Evolutionary conservation across 805 yeast species (phyloP), one percentile per base, ranked within the genome.

Genomic region (Wickerhamiella dianesei): DNA sequence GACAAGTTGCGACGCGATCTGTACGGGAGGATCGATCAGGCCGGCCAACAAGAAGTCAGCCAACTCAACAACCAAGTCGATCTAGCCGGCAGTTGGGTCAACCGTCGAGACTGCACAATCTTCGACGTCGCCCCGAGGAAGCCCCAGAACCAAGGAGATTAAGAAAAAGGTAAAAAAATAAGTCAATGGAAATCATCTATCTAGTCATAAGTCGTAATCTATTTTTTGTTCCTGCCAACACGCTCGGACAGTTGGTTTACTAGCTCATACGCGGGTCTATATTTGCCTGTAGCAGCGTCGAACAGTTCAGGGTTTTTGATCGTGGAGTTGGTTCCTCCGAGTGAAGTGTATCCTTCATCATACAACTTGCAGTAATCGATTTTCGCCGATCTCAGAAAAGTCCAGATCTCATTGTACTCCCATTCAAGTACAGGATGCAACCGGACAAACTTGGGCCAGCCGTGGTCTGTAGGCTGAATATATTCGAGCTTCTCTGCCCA

Each of bases 391-490:
- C 77, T 64, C 44, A 89, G 63, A 58, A 89, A 88, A 40, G 55
- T 61, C 98, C 98, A 92, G 2, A 92, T 71, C 48, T 87, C 84
- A 18, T 74, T 72, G 54, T 84, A 82, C 37, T 74, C 75, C 97
- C 97, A 92, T 47, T 83, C 83, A 40, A 92, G 69, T 4, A 92
- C 77, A 0, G 98, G 97, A 57, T 88, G 94, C 3, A 88, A 68
- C 44, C 98, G 65, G 52, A 80, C 64, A 59, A 92, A 89, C 21
- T 70, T 66, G 3, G 98, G 98, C 97, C 97, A 92, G 48, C 86
- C 79, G 49, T 79, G 80, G 58, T 89, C 96, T 0, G 98, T 92
- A 37, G 58, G 63, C 58, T 86, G 94, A 45, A 84, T 73, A 41
- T 74, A 70, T 21, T 66, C 51, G 41, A 89, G 66, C 18, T 66